These are phyloP conservation scores for Xylaria acuta DNA, from an alignment of 495 filamentous ascomycete species.

Conservation along the genomic window DNA sequence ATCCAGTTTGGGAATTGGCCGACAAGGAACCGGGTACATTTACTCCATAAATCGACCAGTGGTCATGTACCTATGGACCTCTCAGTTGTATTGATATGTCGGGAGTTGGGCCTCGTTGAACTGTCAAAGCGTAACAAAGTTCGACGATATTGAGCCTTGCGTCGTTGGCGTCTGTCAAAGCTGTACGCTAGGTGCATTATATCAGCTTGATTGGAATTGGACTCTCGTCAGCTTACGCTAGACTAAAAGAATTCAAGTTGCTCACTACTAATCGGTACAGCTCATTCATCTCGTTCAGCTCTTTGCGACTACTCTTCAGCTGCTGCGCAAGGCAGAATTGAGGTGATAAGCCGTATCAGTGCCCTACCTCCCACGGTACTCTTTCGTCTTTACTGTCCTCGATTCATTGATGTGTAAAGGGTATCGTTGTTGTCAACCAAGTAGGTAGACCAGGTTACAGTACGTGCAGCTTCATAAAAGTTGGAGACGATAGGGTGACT, in stretches of 20 bases:
- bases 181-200: neutral
- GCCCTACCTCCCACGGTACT: neutral
- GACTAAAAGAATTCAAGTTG: neutral
- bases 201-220: neutral
- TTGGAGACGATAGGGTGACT: neutral
- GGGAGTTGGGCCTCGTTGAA: neutral
- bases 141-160: neutral
- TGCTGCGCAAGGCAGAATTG: slow-evolving; percentile 1
- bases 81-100: neutral
- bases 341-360: neutral
- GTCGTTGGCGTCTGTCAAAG: neutral
- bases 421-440: neutral
- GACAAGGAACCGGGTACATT: neutral
- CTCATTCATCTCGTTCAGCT: slow-evolving; percentile 15
- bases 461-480: neutral
- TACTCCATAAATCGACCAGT: neutral
- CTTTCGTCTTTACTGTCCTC: neutral
- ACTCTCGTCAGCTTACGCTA: slow-evolving; percentile 21
- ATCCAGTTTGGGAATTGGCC: neutral
- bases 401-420: neutral
- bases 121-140: neutral
- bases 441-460: neutral
- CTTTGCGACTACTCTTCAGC: neutral
- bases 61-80: neutral
- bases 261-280: neutral